phyloP scores from a whole-genome alignment of 441 rosid species.

The Iberis amara region DNA sequence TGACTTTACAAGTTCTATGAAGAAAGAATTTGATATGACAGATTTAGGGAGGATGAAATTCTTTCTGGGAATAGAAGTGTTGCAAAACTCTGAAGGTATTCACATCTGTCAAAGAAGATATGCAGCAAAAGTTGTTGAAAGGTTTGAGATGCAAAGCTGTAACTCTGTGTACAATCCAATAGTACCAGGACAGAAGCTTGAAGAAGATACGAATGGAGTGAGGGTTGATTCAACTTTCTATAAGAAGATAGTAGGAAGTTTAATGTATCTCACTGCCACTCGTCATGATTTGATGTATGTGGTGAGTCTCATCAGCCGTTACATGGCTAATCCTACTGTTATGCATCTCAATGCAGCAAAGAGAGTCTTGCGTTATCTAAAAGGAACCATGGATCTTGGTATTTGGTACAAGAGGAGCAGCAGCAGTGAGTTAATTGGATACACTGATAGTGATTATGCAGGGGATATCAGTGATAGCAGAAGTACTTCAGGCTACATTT shows the following conservation, averaged over 20 bases:
- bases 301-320: neutral
- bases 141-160: neutral
- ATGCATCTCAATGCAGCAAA: neutral
- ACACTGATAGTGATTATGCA: no score
- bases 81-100: no score
- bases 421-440: no score
- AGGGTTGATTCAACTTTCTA: neutral
- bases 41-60: no score
- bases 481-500: no score
- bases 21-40: no score
- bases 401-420: neutral
- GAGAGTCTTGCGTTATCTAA: constrained; percentile 1
- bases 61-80: no score
- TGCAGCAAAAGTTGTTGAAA: neutral
- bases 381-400: neutral
- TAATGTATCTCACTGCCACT: constrained; percentile 9
- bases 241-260: neutral
- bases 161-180: neutral
- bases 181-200: neutral
- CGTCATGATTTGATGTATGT: neutral
- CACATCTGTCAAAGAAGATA: constrained; percentile 1
- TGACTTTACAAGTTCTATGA: neutral
- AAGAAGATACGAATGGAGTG: neutral
- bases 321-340: neutral
- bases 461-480: no score